Conservation (phyloP, 176 grass and related monocot species). For the Eragrostis nindensis region DNA sequence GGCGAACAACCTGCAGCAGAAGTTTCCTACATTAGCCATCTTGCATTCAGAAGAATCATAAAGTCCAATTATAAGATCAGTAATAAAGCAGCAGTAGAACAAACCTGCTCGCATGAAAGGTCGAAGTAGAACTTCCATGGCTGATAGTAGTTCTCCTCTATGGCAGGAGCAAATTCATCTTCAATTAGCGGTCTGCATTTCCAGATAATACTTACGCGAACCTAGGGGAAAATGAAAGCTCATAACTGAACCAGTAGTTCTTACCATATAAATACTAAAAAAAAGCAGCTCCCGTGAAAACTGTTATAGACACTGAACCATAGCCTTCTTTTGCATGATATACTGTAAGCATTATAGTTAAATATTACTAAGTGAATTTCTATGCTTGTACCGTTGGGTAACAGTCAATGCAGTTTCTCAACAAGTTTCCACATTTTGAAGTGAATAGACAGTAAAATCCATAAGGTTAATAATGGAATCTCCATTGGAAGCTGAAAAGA, state of each 20-base stretch:
- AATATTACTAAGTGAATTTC: neutral
- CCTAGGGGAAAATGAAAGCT: constrained; percentile 46
- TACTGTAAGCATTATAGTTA: neutral
- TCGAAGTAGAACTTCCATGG: constrained; percentile 64
- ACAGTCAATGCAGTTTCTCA: neutral
- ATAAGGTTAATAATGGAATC: neutral
- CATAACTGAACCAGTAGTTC: constrained; percentile 33
- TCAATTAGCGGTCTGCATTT: constrained; percentile 63
- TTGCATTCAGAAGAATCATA: constrained; percentile 22
- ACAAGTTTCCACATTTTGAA: neutral
- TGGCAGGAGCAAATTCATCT: constrained; percentile 61
- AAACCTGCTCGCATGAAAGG: constrained; percentile 65
- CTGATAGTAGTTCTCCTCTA: constrained; percentile 61
- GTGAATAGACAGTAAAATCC: neutral
- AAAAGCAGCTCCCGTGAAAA: neutral
- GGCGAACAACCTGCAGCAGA: constrained; percentile 46
- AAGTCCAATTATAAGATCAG: constrained; percentile 22
- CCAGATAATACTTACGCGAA: constrained; percentile 61
- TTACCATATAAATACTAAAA: neutral
- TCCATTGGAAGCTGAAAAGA: no score
- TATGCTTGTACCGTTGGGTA: neutral
- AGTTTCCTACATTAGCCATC: neutral
- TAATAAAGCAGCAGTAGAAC: constrained; percentile 15
- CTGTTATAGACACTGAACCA: neutral
- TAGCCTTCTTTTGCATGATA: neutral